phyloP scores from a whole-genome alignment of 345 rosid genomes.

The Citropsis articulata region DNA sequence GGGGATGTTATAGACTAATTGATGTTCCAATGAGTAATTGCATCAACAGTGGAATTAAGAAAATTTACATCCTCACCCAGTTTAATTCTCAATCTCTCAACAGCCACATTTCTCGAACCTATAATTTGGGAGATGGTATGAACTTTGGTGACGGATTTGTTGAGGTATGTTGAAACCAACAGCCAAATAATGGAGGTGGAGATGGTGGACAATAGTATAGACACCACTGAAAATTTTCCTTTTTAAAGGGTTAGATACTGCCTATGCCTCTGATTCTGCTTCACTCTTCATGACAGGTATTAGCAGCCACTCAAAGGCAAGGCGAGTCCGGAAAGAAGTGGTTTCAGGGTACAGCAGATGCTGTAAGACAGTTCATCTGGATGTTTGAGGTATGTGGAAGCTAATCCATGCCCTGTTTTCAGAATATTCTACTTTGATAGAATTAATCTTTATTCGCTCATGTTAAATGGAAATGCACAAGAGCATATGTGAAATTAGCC shows the following conservation, averaged over 20 bases:
- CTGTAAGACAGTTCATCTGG: slow-evolving; percentile 86
- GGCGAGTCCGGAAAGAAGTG: slow-evolving; percentile 80
- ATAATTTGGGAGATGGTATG: slow-evolving; percentile 76
- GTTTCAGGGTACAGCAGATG: slow-evolving; percentile 96
- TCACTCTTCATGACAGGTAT: slow-evolving; percentile 42
- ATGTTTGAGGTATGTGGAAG: slow-evolving; percentile 54
- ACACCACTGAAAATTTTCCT: neutral
- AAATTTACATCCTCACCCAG: slow-evolving; percentile 80
- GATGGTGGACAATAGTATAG: neutral
- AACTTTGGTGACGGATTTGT: slow-evolving; percentile 86
- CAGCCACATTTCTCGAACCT: slow-evolving; percentile 73
- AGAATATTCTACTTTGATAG: neutral
- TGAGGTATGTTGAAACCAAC: slow-evolving; percentile 46
- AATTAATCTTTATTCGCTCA: neutral
- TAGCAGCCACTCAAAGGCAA: slow-evolving; percentile 82
- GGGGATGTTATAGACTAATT: slow-evolving; percentile 89
- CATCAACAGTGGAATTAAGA: slow-evolving; percentile 78
- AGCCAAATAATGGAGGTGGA: neutral
- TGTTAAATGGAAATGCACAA: neutral
- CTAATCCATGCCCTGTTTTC: slow-evolving; percentile 9
- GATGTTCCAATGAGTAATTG: slow-evolving; percentile 94
- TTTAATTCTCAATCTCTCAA: slow-evolving; percentile 88
- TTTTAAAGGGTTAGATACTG: neutral
- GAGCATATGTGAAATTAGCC: too few species aligned
- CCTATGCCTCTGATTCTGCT: slow-evolving; percentile 15